Base-by-base conservation (phyloP, 1,284 basidiomycete genomes). In the Golubevia pallescens region DNA sequence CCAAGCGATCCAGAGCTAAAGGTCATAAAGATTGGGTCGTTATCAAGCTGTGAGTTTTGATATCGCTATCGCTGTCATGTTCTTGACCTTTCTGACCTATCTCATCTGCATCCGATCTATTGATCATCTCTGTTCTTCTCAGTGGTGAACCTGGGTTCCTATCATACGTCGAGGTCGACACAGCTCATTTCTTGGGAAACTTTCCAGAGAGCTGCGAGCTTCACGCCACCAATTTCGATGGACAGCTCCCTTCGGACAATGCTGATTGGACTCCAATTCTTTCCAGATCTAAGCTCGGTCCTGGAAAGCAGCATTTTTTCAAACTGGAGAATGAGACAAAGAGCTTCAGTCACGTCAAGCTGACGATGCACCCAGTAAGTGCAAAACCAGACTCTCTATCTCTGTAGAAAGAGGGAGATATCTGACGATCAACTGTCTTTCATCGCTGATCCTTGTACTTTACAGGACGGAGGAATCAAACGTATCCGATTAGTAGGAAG, bases 121-220 rank as follows among this genome's bases (percentile, higher is more conserved):
- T 21, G 57, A 14, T 53, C 51, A 56, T 65, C n/a, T 16, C 34
- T 56, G 4, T 16, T 6, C 52, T 21, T 28, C 10, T 54, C 51
- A 70, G 66, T 38, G 80, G 68, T 56, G 71, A 78, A 60, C 63
- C 70, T 13, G 93, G 94, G 7, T 88, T 89, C 69, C 88, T 98
- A 16, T 89, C 91, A 62, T 89, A 92, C 68, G 90, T 91, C 32
- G 94, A 97, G 84, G 91, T 99, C 66, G 96, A 99, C 86, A 97
- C 96, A 0, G 91, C 92, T 1, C 93, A 96, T 88, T 98, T 97
- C 87, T 93, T 93, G 78, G 96, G 96, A 60, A 99, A 99, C 86
- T 99, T 94, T 56, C 32, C 68, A 70, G 10, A 65, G 65, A 5
- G 67, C 16, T 57, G 57, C 16, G 23, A 19, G n/a, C 20, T 34